A percentile compares a stretch with the other conserved stretches of the same genome.
Evolutionary conservation across 768 basidiomycete genomes (phyloP).

Genomic region (Erythrobasidium yunnanense): DNA sequence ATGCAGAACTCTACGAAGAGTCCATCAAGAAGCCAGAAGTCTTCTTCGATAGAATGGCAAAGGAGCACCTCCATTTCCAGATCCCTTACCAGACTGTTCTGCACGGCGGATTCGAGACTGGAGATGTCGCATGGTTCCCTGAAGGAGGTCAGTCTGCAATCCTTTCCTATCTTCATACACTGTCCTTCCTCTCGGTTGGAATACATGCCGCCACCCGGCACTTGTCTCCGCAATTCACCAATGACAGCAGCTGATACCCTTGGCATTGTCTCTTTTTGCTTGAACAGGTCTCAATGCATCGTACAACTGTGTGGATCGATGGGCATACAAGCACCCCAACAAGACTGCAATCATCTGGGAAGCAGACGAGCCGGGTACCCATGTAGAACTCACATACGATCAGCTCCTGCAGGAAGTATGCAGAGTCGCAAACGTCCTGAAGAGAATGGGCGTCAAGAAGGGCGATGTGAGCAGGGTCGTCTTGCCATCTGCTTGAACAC

Average conservation of each 20-base stretch:
- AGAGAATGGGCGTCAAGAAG: conserved; percentile 77
- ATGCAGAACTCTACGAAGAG: conserved; percentile 32
- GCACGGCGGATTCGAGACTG: conserved; percentile 67
- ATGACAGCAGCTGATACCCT: not conserved
- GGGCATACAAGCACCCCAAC: conserved; percentile 81
- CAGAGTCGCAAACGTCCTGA: conserved; percentile 81
- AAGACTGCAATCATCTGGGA: conserved; percentile 94
- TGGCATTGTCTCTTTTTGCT: not conserved
- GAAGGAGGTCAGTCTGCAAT: conserved; percentile 66
- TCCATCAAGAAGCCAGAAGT: conserved; percentile 24
- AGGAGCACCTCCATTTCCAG: conserved; percentile 63
- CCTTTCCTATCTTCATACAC: not conserved
- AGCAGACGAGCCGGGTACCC: conserved; percentile 81
- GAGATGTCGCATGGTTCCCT: conserved; percentile 91
- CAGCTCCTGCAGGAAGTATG: conserved; percentile 85
- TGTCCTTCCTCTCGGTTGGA: not conserved
- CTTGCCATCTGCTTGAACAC: not conserved
- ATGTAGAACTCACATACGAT: conserved; percentile 62
- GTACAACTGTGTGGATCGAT: conserved; percentile 96
- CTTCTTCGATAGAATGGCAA: conserved; percentile 46
- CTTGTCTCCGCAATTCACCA: not conserved
- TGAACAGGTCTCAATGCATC: conserved; percentile 48
- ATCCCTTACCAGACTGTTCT: conserved; percentile 77
- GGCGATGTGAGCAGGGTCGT: conserved; percentile 52
- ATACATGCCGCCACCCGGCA: not conserved